Base-by-base conservation (phyloP, 345 rosid species). In the Moricandia arvensis region DNA sequence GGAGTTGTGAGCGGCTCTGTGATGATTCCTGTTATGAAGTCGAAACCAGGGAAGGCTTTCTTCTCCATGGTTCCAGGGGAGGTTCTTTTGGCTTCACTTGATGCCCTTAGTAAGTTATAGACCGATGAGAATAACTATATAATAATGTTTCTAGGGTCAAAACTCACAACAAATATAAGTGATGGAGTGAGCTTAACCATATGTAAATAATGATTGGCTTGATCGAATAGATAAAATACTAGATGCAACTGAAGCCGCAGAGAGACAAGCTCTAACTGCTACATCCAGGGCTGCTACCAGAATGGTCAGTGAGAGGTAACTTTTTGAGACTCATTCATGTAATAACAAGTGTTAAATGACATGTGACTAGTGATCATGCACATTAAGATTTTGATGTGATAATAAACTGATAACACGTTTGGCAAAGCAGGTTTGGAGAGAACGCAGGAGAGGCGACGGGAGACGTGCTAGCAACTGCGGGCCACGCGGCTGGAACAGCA, bases 211-310 rank as follows among this genome's bases (percentile, higher is more conserved):
- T 62, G 29, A 41, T 77, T 31, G 4, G 57, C 27, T 65, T 59
- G 21, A 47, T 63, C 27, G 4, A 33, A 24, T 60, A 94, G 98
- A 89, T 71, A 87, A 82, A 68, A 80, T 91, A 62, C 57, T 94
- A 66, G 97, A 94, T 73, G 98, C 97, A n/a, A 85, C 93, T 55
- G 98, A 91, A 82, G 90, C 79, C 12, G 98, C 96, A 4, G 96
- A 91, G 65, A 91, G 83, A 74, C 97, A 89, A 82, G 85, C 95
- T 1, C 27, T 89, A 0, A 62, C 93, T 27, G 93, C 91, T 24
- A 91, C 97, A 21, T 84, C 97, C 16, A 82, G 72, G 66, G 91
- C 96, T 18, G 85, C 97, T 7, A 90, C 90, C 2, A 87, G 89
- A 82, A 80, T 87, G 80, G 90, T 91, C 75, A 69, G 82, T 59